Percentiles rank a stretch among this genome's conserved stretches.
Conservation (phyloP, 2,329 filamentous ascomycete species). For the Cryphonectria nitschkei region DNA sequence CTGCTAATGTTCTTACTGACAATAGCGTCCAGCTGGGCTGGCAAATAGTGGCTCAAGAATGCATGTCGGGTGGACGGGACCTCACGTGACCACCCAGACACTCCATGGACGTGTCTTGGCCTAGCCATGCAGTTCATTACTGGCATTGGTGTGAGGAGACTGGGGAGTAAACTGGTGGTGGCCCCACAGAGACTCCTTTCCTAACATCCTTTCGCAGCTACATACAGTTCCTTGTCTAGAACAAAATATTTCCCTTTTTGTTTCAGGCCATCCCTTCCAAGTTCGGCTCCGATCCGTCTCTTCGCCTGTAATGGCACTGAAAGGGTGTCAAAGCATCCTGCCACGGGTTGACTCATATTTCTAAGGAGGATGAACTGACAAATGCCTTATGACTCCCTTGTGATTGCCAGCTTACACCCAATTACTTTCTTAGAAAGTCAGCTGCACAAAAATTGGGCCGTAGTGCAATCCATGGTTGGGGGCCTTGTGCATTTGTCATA, state of each 20-base stretch:
- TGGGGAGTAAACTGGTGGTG: background rate
- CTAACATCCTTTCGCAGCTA: background rate
- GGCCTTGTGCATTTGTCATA: background rate
- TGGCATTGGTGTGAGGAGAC: background rate
- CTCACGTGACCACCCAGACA: background rate
- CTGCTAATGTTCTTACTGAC: background rate
- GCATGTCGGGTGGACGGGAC: background rate
- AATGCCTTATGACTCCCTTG: background rate
- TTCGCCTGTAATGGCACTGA: background rate
- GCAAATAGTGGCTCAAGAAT: too few species aligned
- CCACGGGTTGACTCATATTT: background rate
- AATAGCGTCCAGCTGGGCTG: background rate
- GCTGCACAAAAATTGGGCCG: background rate
- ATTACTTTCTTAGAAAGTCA: background rate
- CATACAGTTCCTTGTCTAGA: too few species aligned
- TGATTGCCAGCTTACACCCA: background rate
- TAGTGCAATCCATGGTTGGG: background rate
- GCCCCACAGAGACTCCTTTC: too few species aligned
- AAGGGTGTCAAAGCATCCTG: background rate
- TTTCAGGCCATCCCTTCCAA: background rate
- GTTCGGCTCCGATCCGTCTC: background rate
- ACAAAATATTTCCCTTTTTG: background rate
- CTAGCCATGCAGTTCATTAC: background rate
- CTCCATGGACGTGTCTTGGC: background rate
- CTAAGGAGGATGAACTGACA: too few species aligned